phyloP scores from a whole-genome alignment of 1,284 basidiomycete genomes.

The Megacollybia platyphylla region DNA sequence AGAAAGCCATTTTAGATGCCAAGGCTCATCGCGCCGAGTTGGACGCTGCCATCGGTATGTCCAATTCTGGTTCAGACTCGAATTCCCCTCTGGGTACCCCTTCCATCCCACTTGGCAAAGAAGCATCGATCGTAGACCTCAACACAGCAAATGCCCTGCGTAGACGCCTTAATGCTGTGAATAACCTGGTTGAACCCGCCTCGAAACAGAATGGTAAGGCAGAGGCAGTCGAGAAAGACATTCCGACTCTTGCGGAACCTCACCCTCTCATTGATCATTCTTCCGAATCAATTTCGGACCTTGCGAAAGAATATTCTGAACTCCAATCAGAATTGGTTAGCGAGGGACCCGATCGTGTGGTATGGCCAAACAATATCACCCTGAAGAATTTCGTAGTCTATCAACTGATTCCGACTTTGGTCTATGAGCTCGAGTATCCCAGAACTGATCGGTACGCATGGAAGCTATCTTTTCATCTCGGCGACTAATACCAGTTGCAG shows the following conservation, averaged over 20 bases:
- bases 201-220: conserved; percentile 8
- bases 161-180: conserved; percentile 27
- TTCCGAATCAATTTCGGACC: conserved; percentile 47
- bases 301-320: conserved; percentile 71
- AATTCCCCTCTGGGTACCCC: conserved; percentile 18
- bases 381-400: conserved; percentile 82
- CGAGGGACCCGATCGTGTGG: conserved; percentile 49
- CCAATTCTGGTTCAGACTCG: conserved; percentile 11
- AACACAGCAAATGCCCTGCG: conserved; percentile 38
- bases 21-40: conserved; percentile 22
- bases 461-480: background rate
- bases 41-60: conserved; percentile 13
- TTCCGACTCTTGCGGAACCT: conserved; percentile 14
- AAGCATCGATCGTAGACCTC: conserved; percentile 39
- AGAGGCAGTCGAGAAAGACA: conserved; percentile 7
- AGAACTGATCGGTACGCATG: conserved; percentile 61
- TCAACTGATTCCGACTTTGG: conserved; percentile 83
- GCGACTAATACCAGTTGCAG: conserved; percentile 20
- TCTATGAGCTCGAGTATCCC: conserved; percentile 96
- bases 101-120: conserved; percentile 24
- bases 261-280: conserved; percentile 70
- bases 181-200: conserved; percentile 1
- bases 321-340: conserved; percentile 70
- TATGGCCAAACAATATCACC: conserved; percentile 83
- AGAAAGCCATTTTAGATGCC: conserved; percentile 40